Evolutionary conservation across 176 grass and related monocot genomes (phyloP), one percentile per base, ranked within the genome.

Genomic region (Guadua angustifolia): DNA sequence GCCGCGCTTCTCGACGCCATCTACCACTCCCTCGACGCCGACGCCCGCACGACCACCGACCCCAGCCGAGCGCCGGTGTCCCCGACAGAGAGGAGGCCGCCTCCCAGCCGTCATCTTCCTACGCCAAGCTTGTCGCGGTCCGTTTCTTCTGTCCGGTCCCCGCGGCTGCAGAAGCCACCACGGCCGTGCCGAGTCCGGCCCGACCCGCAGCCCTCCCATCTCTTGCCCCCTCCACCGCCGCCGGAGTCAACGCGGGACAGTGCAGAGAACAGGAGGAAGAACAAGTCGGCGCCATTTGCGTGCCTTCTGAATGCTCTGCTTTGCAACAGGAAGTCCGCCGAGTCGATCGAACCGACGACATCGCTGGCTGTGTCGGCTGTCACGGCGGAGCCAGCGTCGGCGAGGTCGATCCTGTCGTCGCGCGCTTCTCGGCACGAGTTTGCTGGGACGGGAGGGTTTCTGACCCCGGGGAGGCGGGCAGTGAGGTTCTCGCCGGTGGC

Each of bases 1-100:
- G 91, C 95, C 16, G 90, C 90, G 40, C 89, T 98, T 8, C 90
- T 95, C 75, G 90, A 94, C 61, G 95, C 88, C 57, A 98, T 98
- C 88, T 98, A 98, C 85, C 90, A 90, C 24, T 98, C 95, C 14
- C 87, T 98, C 39, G 95, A 98, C 65, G 73, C 69, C 29, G 87
- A 90, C 36, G 86, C 84, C 17, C 26, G 70, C 42, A 47, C 82
- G n/a, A 22, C 77, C 29, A 46, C 66, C 51, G 64, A 13, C 13
- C 47, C 64, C 1, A 72, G 80, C 21, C 69, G 19, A 5, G 19
- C 40, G 56, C 44, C 82, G 1, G 64, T 53, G 63, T 83, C 84
- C 12, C 66, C 66, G 12, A 17, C 22, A 1, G 58, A 24, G 50
- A 42, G 44, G 38, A 15, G 43, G 52, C 73, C 84, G 71, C 72